A percentile compares a stretch with the other conserved stretches of the same genome.
Conservation (phyloP, 371 early-diverging fungal species). For the Syncephalastrum racemosum region DNA sequence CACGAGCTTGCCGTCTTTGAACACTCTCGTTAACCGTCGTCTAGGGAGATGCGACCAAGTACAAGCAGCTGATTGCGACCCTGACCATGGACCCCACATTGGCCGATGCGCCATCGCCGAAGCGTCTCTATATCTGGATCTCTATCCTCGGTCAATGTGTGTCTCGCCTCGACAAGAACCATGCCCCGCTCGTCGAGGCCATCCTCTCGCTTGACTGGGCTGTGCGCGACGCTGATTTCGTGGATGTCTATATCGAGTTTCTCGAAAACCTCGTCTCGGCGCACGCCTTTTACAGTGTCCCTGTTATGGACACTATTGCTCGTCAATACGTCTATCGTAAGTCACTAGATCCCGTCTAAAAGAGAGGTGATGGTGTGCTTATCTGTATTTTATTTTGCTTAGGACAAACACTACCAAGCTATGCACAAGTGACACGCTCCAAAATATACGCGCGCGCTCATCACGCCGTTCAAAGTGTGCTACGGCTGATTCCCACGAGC, state of each 20-base stretch:
- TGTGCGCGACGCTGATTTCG: constrained; percentile 58
- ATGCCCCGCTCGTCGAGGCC: constrained; percentile 69
- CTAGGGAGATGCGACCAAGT: constrained; percentile 51
- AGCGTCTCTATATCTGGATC: constrained; percentile 53
- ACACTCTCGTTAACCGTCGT: not conserved
- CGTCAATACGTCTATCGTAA: constrained; percentile 64
- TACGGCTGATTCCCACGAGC: constrained; percentile 79
- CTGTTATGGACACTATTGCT: constrained; percentile 67
- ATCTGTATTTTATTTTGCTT: not conserved
- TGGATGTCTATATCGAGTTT: constrained; percentile 66
- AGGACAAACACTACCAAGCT: constrained; percentile 27
- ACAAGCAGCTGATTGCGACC: constrained; percentile 52
- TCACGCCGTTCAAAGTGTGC: constrained; percentile 61
- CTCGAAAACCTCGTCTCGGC: constrained; percentile 84
- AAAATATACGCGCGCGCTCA: constrained; percentile 64
- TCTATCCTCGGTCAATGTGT: constrained; percentile 55
- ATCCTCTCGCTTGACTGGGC: constrained; percentile 73
- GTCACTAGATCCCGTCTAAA: constrained; percentile 12
- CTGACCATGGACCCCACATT: constrained; percentile 41
- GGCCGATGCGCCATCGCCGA: constrained; percentile 48
- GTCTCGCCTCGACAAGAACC: constrained; percentile 52
- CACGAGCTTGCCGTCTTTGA: not conserved
- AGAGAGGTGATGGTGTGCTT: not conserved
- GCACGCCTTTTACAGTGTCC: constrained; percentile 74
- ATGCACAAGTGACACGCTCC: constrained; percentile 30